Evolutionary conservation across 2,329 filamentous ascomycete species (phyloP).

Genomic region (Diaporthe eres): DNA sequence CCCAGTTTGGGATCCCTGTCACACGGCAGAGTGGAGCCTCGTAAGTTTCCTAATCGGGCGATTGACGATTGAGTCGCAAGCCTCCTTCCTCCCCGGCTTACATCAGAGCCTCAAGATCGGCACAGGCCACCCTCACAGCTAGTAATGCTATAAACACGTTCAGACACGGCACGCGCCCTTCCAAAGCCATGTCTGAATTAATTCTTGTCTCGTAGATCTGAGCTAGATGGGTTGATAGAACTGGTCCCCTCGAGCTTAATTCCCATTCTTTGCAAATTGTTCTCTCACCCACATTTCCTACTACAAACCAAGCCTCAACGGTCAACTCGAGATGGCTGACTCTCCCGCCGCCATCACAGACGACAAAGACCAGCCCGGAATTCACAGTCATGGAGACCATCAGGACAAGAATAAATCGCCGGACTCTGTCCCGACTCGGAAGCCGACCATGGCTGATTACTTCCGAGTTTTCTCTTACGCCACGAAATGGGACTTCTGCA

Average conservation of each 20-base stretch:
- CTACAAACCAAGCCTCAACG: neutral
- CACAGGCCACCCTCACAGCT: neutral
- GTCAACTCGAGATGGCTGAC: neutral
- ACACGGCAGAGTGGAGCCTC: neutral
- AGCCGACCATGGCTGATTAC: constrained; percentile 52
- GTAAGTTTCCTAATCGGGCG: constrained; percentile 28
- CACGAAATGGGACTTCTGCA: constrained; percentile 63
- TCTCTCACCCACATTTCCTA: neutral
- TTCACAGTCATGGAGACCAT: neutral
- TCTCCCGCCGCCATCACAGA: neutral
- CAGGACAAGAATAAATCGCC: neutral
- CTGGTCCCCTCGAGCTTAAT: neutral
- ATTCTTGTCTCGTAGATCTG: neutral
- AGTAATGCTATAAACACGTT: neutral
- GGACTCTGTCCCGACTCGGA: neutral
- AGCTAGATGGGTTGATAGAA: neutral
- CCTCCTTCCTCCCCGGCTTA: constrained; percentile 10
- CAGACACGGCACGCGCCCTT: neutral
- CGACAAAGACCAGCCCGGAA: neutral
- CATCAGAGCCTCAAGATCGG: constrained; percentile 10
- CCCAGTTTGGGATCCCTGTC: neutral
- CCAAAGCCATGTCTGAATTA: neutral
- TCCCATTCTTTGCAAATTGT: neutral
- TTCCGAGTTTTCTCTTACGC: constrained; percentile 68
- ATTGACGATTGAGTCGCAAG: neutral